Conservation (phyloP, 345 rosid genomes). For the Melaleuca alternifolia region DNA sequence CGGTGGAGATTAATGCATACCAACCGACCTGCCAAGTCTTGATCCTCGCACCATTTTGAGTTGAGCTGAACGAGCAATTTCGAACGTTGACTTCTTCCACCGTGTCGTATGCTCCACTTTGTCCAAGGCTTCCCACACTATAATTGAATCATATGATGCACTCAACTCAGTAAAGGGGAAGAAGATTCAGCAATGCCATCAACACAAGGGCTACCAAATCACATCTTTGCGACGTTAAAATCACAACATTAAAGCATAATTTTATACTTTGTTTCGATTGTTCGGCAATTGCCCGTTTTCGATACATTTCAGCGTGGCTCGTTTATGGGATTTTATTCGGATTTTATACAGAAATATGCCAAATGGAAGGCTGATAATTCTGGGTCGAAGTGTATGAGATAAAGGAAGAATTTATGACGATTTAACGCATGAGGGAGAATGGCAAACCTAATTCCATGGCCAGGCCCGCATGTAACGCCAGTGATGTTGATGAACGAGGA, state of each 20-base stretch:
- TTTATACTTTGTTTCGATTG: background rate
- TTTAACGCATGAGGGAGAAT: background rate
- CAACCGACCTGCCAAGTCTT: constrained; percentile 24
- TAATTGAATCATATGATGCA: background rate
- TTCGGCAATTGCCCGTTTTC: background rate
- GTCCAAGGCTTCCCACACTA: constrained; percentile 22
- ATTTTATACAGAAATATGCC: background rate
- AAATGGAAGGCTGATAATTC: background rate
- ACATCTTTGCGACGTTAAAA: background rate
- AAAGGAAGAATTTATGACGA: background rate
- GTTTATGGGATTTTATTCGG: background rate
- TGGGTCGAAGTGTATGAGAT: background rate
- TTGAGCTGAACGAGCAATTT: constrained; percentile 12
- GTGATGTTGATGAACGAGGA: constrained; percentile 2
- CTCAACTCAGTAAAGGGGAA: background rate
- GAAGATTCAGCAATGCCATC: background rate
- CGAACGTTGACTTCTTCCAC: constrained; percentile 22
- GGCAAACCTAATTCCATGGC: constrained; percentile 26
- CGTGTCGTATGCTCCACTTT: constrained; percentile 3
- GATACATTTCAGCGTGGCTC: background rate
- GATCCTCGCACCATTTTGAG: constrained; percentile 26
- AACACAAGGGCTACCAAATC: background rate
- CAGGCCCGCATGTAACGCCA: constrained; percentile 14
- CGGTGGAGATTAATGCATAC: background rate
- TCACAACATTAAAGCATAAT: background rate